Conservation (phyloP, 106 monocot species). For the Posidonia australis region DNA sequence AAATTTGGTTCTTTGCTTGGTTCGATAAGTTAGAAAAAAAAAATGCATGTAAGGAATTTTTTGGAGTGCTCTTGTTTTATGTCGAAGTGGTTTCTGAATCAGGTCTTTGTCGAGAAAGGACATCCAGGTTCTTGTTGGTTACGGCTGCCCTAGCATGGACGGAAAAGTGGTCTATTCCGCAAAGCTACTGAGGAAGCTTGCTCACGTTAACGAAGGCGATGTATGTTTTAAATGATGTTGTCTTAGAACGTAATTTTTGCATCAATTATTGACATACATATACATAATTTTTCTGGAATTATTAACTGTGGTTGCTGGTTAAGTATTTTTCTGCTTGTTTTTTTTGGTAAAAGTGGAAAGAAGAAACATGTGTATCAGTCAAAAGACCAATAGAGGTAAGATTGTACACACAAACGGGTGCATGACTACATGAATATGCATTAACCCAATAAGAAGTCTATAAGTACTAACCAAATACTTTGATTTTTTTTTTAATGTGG, state of each 20-base stretch:
- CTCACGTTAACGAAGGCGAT: conserved; percentile 95
- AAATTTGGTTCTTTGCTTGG: no score
- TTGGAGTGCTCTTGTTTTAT: not conserved
- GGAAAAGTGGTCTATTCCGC: conserved; percentile 76
- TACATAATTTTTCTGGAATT: not conserved
- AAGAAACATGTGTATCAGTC: no score
- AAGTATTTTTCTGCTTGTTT: no score
- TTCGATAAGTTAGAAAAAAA: not conserved
- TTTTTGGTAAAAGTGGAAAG: no score
- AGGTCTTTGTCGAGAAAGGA: conserved; percentile 84
- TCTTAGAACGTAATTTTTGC: not conserved
- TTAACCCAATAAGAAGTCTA: no score
- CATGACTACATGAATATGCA: no score
- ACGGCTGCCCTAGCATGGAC: conserved; percentile 90
- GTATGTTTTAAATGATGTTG: conserved; percentile 33
- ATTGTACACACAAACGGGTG: no score
- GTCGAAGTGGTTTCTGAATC: not conserved
- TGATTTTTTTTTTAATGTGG: no score
- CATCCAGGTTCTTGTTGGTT: conserved; percentile 69
- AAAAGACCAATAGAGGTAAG: no score
- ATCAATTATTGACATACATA: not conserved
- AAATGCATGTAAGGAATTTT: not conserved
- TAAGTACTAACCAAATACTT: no score
- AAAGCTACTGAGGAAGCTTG: conserved; percentile 85
- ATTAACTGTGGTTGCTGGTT: no score